Evolutionary conservation across 2,329 filamentous ascomycete species (phyloP).

Genomic region (Decorospora gaudefroyi): DNA sequence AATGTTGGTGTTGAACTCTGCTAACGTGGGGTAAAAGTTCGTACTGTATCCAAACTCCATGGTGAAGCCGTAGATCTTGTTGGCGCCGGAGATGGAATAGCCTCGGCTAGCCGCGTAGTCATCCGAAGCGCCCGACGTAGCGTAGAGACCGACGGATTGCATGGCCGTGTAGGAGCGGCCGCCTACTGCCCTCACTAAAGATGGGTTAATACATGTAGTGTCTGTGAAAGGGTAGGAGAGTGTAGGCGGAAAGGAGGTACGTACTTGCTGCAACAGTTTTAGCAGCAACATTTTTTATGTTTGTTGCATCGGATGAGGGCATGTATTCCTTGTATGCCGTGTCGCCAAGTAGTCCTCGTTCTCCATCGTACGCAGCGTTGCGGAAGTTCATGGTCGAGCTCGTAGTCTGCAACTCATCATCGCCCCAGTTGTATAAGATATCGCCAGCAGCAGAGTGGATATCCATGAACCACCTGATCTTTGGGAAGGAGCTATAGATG

Average conservation of each 20-base stretch:
- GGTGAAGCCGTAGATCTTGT: conserved; percentile 47
- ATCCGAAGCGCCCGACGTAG: conserved; percentile 47
- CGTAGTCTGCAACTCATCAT: conserved; percentile 57
- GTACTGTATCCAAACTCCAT: conserved; percentile 41
- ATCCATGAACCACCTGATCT: conserved; percentile 62
- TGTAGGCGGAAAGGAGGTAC: not conserved
- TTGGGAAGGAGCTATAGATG: conserved; percentile 56
- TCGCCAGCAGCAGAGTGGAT: conserved; percentile 60
- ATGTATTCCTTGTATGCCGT: conserved; percentile 59
- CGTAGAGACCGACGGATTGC: conserved; percentile 47
- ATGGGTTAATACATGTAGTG: not conserved
- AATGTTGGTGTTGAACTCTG: conserved; percentile 50
- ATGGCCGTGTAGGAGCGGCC: conserved; percentile 41
- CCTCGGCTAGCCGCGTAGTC: conserved; percentile 49
- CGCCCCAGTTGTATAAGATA: conserved; percentile 63
- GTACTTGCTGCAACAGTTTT: conserved; percentile 38
- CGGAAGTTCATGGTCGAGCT: conserved; percentile 57
- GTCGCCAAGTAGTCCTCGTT: conserved; percentile 55
- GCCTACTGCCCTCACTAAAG: conserved; percentile 44
- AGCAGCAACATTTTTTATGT: conserved; percentile 41
- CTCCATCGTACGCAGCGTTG: conserved; percentile 58
- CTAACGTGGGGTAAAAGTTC: conserved; percentile 49
- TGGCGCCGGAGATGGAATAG: conserved; percentile 41
- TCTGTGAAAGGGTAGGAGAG: not conserved
- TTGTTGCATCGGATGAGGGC: conserved; percentile 40